Evolutionary conservation across 2,329 filamentous ascomycete species (phyloP), one percentile per base, ranked within the genome.

Genomic region (Thielaviopsis ethacetica): DNA sequence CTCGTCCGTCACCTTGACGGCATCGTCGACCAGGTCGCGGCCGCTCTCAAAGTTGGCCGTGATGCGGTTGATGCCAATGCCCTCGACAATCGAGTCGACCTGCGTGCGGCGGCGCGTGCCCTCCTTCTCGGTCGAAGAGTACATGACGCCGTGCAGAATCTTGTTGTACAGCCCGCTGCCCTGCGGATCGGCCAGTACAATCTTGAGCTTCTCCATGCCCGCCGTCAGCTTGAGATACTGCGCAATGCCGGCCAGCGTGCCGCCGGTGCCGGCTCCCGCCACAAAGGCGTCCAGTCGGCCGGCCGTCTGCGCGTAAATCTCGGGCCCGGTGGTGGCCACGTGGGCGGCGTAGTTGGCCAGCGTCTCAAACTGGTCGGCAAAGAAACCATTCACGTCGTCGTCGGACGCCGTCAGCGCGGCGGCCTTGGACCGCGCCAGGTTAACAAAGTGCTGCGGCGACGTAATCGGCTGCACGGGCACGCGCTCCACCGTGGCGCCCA

Each of bases 281-380:
- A 97, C 86, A 67, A 97, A 97, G 2, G 89, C 91, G 68, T 94
- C 87, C 1, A 97, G 67, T 7, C 71, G 71, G 0, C 88, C 88
- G 24, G 76, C 78, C 5, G 86, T 87, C 72, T 98, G 93, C 0
- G 75, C 72, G 66, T 81, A 86, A 64, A 98, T 93, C 73, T 98
- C 93, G 0, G 91, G 93, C 0, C 93, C 93, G 0, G 93, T 98
- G 15, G 82, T 81, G 21, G 78, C 75, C 65, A 85, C 83, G 72
- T 98, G 93, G 1, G 93, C 91, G 53, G 79, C 76, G 79, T 86
- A 95, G 71, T 98, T 98, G 34, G 90, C 88, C 56, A 82, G 76
- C 26, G 86, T 91, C 73, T 98, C 93, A 68, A 98, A 98, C 68
- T 98, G 93, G 70, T 98, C 88, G 0, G 91, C 90, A 68, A 97